A percentile compares a stretch with the other conserved stretches of the same genome.
Conservation (phyloP, 495 filamentous ascomycete species). For the Xylaria bambusicola region DNA sequence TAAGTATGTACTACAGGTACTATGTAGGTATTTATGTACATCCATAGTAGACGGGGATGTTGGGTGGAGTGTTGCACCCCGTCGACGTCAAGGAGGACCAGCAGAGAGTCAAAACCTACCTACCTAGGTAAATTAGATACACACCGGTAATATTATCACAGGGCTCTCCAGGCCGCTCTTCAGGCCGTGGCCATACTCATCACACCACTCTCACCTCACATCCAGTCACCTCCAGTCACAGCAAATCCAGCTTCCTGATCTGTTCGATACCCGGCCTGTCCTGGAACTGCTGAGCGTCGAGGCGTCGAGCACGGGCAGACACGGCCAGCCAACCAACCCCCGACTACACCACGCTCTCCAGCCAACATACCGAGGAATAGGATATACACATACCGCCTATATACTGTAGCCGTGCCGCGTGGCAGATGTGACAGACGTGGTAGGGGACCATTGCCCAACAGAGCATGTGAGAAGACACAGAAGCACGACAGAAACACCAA, state of each 20-base stretch:
- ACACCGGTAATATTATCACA: neutral
- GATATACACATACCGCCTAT: too few relatives aligned
- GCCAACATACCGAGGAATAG: too few relatives aligned
- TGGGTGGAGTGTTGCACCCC: too few relatives aligned
- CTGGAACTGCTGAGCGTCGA: conserved; percentile 1
- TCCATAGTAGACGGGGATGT: too few relatives aligned
- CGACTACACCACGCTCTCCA: too few relatives aligned
- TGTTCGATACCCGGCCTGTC: neutral
- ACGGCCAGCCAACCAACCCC: conserved; percentile 3
- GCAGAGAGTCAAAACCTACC: too few relatives aligned
- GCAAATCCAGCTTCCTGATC: conserved; percentile 17
- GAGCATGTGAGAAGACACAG: neutral
- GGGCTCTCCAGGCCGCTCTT: conserved; percentile 1
- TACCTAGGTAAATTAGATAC: neutral
- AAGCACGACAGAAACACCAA: neutral
- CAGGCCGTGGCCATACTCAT: conserved; percentile 5
- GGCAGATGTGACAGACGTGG: neutral
- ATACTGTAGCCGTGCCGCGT: neutral
- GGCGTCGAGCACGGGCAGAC: neutral
- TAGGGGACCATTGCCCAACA: too few relatives aligned
- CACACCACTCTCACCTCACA: conserved; percentile 19
- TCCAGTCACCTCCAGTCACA: neutral
- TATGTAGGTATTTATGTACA: too few relatives aligned
- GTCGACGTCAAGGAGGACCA: too few relatives aligned
- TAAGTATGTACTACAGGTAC: too few relatives aligned